A percentile compares a stretch with the other conserved stretches of the same genome.
These are phyloP conservation scores for Fennellomyces sp. DNA, from an alignment of 371 early-diverging fungal species.

Conservation along the genomic window DNA sequence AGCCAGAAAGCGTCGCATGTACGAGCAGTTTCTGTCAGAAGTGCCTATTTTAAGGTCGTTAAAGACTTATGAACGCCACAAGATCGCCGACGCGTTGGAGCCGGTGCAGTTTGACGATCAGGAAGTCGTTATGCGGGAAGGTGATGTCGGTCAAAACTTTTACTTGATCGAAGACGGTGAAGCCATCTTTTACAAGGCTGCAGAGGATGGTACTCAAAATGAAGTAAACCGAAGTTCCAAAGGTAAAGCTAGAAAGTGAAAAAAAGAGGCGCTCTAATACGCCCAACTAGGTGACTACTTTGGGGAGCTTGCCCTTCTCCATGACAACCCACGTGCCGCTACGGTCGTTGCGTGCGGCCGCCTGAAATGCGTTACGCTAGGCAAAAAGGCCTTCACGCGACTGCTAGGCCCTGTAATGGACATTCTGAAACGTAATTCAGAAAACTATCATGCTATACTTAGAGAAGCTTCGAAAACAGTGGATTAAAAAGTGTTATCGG, in stretches of 20 bases:
- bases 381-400: conserved; percentile 91
- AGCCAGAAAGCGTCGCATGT: conserved; percentile 74
- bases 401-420: conserved; percentile 93
- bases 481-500: background rate
- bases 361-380: conserved; percentile 90
- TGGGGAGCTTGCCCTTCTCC: conserved; percentile 87
- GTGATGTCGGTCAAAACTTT: conserved; percentile 67
- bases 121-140: conserved; percentile 72
- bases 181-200: conserved; percentile 50
- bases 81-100: conserved; percentile 86
- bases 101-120: conserved; percentile 66
- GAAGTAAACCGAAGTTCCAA: conserved; percentile 76
- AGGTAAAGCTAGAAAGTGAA: conserved; percentile 66
- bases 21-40: conserved; percentile 76
- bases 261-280: background rate
- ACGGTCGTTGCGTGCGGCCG: conserved; percentile 88
- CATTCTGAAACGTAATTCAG: conserved; percentile 89
- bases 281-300: conserved; percentile 1
- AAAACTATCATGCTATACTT: conserved; percentile 69
- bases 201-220: conserved; percentile 69
- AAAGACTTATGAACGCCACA: conserved; percentile 73
- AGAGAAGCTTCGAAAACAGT: conserved; percentile 10
- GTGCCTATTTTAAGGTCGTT: conserved; percentile 70
- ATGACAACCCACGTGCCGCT: conserved; percentile 90
- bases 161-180: conserved; percentile 89